These are phyloP conservation scores for Suaeda aralocaspica DNA, from an alignment of 148 eudicot species.

Conservation along the genomic window DNA sequence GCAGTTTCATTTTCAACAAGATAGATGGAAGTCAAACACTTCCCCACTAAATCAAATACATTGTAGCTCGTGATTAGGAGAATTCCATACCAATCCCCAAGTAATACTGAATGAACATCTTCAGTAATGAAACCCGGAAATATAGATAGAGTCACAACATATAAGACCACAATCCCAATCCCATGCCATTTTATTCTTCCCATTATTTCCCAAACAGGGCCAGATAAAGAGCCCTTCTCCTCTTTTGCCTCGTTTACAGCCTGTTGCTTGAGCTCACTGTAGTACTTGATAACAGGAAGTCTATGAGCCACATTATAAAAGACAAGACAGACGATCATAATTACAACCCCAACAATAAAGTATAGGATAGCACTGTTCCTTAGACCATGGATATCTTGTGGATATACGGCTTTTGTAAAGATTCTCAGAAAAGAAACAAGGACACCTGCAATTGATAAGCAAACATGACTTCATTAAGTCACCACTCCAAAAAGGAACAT, in stretches of 20 bases:
- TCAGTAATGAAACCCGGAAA: conserved; percentile 93
- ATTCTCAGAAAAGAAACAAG: conserved; percentile 75
- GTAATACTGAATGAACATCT: conserved; percentile 68
- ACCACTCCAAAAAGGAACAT: no score
- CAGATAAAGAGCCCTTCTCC: conserved; percentile 44
- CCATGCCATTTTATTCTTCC: conserved; percentile 82
- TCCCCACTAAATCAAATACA: conserved; percentile 84
- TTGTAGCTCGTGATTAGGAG: conserved; percentile 70
- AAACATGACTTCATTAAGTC: not conserved
- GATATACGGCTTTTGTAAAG: conserved; percentile 76
- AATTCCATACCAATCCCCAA: conserved; percentile 88
- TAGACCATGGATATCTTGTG: conserved; percentile 69
- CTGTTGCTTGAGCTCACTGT: conserved; percentile 57
- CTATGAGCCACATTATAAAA: conserved; percentile 66
- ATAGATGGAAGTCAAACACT: conserved; percentile 62
- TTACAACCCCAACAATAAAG: conserved; percentile 64
- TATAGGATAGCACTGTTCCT: conserved; percentile 86
- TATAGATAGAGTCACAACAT: conserved; percentile 75
- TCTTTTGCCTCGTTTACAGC: conserved; percentile 57
- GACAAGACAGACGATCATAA: conserved; percentile 68
- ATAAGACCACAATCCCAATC: conserved; percentile 48
- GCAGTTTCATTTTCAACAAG: conserved; percentile 59
- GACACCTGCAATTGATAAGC: conserved; percentile 54
- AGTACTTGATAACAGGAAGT: conserved; percentile 82
- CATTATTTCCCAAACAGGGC: conserved; percentile 61